phyloP scores from a whole-genome alignment of 441 rosid species.

The Monsonia emarginata region DNA sequence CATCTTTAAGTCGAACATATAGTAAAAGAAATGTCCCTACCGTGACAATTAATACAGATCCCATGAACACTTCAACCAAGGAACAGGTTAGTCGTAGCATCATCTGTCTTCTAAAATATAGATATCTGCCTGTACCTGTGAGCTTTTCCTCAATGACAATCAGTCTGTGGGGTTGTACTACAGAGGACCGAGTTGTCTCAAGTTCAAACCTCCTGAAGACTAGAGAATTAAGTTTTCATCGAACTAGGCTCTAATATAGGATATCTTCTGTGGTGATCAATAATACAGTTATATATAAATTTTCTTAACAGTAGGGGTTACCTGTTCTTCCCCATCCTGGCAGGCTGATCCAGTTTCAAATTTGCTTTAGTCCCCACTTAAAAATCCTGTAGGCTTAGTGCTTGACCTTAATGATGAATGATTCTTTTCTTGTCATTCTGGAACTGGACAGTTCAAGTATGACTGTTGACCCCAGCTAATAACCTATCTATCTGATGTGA shows the following conservation, averaged over 20 bases:
- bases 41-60: conserved; percentile 23
- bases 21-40: conserved; percentile 31
- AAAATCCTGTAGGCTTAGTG: no score
- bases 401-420: no score
- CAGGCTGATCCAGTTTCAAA: no score
- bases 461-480: no score
- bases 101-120: conserved; percentile 1
- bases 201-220: background rate
- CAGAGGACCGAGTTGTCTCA: background rate
- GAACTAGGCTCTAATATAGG: no score
- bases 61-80: conserved; percentile 26
- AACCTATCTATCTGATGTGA: no score
- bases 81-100: conserved; percentile 39
- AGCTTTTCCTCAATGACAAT: background rate
- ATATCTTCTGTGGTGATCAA: background rate
- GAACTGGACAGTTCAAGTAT: no score
- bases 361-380: no score
- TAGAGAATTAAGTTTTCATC: no score
- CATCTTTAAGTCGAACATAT: conserved; percentile 45
- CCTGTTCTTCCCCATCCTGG: no score
- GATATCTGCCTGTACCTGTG: background rate
- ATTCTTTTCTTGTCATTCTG: no score
- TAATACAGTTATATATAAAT: background rate
- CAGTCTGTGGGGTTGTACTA: background rate
- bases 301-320: background rate